Evolutionary conservation across 331 rosid species (phyloP).

Genomic region (Acacia concinna): DNA sequence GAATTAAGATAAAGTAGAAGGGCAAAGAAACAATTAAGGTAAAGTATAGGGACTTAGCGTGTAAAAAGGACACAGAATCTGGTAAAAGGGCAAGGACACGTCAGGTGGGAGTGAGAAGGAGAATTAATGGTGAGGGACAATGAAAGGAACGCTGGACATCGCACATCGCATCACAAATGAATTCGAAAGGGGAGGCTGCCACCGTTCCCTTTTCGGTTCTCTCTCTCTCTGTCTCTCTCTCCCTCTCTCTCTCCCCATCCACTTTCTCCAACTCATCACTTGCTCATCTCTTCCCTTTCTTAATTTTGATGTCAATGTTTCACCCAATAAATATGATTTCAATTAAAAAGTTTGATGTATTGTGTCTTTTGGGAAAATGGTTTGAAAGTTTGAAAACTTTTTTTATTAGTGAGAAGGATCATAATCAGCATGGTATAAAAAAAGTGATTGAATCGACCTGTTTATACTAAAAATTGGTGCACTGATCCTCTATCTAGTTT

Average conservation of each 20-base stretch:
- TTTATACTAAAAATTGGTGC: too few species aligned
- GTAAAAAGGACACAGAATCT: background rate
- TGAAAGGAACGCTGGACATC: background rate
- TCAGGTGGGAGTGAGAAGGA: background rate
- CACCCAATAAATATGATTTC: background rate
- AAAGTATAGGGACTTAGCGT: background rate
- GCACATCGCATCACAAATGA: conserved; percentile 22
- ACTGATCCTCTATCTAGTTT: too few species aligned
- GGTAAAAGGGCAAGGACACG: background rate
- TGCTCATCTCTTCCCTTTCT: background rate
- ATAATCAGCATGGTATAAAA: too few species aligned
- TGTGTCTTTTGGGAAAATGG: too few species aligned
- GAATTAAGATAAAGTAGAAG: background rate
- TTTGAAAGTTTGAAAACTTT: too few species aligned
- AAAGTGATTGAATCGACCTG: too few species aligned
- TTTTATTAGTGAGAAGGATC: too few species aligned
- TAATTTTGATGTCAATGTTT: background rate
- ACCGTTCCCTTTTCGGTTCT: conserved; percentile 22
- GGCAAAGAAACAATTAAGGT: too few species aligned
- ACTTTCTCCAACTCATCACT: conserved; percentile 27
- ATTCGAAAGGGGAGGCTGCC: background rate
- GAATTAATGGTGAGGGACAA: background rate
- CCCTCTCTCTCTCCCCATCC: too few species aligned
- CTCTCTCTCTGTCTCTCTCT: conserved; percentile 6
- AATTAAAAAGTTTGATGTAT: background rate